Evolutionary conservation across 257 asterid species (phyloP).

Genomic region (Rhazya stricta): DNA sequence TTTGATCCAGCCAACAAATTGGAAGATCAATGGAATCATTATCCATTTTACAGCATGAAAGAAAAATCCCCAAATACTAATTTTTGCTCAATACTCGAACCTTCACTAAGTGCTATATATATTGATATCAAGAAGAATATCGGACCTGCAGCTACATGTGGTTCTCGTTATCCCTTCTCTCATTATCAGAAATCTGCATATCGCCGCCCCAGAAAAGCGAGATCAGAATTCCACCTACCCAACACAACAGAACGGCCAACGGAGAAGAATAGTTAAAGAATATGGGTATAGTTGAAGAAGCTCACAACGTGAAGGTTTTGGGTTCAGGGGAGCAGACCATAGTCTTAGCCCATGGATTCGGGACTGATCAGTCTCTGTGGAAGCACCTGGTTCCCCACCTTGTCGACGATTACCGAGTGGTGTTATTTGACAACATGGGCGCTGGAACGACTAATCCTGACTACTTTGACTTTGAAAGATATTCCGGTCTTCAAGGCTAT

Average conservation of each 20-base stretch:
- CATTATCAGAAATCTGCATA: slow-evolving; percentile 13
- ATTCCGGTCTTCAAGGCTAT: slow-evolving; percentile 57
- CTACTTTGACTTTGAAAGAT: slow-evolving; percentile 74
- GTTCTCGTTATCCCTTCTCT: slow-evolving; percentile 19
- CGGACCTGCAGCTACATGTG: slow-evolving; percentile 11
- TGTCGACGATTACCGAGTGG: slow-evolving; percentile 43
- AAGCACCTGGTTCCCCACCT: slow-evolving; percentile 64
- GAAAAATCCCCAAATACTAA: neutral
- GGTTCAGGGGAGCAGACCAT: slow-evolving; percentile 50
- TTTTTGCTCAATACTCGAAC: too few species aligned
- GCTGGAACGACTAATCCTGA: slow-evolving; percentile 77
- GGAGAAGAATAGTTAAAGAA: neutral
- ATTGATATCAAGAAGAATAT: neutral
- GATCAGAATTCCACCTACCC: neutral
- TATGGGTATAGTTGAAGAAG: slow-evolving; percentile 58
- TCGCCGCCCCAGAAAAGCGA: neutral
- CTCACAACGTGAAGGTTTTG: slow-evolving; percentile 66
- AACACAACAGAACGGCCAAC: neutral
- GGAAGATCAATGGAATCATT: too few species aligned
- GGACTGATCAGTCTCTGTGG: slow-evolving; percentile 79
- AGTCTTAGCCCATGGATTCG: slow-evolving; percentile 69
- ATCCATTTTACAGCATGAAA: neutral
- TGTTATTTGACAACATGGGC: slow-evolving; percentile 64
- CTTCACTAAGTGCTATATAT: neutral
- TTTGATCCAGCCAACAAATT: too few species aligned